Conservation (phyloP, 495 filamentous ascomycete genomes). For the Penicillium fimorum region DNA sequence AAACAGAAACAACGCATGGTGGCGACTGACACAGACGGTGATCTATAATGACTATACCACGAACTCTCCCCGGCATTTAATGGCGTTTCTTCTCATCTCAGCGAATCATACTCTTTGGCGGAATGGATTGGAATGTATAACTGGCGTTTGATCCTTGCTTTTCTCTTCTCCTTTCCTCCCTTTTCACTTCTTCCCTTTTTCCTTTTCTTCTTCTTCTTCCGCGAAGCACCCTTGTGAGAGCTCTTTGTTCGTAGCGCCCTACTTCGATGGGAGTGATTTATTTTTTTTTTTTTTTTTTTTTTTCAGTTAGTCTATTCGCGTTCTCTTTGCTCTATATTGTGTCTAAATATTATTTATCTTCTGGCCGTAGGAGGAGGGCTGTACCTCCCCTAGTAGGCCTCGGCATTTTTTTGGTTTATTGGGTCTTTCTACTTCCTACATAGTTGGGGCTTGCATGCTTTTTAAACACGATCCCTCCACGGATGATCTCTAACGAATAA, state of each 20-base stretch:
- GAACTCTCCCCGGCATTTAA: slow-evolving; percentile 20
- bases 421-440: neutral
- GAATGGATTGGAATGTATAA: slow-evolving; percentile 6
- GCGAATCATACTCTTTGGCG: slow-evolving; percentile 2
- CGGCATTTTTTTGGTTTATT: neutral
- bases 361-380: neutral
- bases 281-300: neutral
- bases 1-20: slow-evolving; percentile 30
- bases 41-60: slow-evolving; percentile 26
- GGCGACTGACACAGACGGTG: slow-evolving; percentile 22
- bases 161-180: neutral
- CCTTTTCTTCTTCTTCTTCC: neutral
- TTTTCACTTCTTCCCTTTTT: neutral
- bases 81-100: slow-evolving; percentile 26
- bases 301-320: neutral
- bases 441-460: neutral
- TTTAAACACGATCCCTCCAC: neutral
- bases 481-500: neutral
- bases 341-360: slow-evolving; percentile 1
- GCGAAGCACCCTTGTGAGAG: slow-evolving; percentile 1
- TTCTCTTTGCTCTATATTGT: neutral
- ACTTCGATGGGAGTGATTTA: neutral
- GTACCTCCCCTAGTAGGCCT: neutral
- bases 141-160: slow-evolving; percentile 15
- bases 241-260: neutral